Conservation (phyloP, 2,329 filamentous ascomycete genomes). For the Aureobasidium subglaciale region DNA sequence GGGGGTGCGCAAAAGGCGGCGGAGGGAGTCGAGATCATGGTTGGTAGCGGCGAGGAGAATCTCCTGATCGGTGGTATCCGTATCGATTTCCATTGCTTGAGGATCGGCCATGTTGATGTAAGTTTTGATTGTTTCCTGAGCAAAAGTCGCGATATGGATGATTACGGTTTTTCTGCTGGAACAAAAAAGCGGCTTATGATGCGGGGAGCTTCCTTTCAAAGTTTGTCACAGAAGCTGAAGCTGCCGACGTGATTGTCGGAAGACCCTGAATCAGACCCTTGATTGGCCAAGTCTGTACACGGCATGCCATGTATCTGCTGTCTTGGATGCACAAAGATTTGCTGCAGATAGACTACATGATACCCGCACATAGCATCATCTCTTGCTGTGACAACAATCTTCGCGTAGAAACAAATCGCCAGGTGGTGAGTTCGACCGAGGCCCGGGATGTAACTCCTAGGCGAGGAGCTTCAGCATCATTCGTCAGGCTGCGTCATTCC, state of each 20-base stretch:
- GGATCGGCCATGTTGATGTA: conserved; percentile 7
- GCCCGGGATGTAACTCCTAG: not conserved
- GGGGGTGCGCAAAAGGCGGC: conserved; percentile 55
- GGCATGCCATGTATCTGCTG: not conserved
- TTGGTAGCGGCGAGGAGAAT: conserved; percentile 60
- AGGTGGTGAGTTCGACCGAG: not conserved
- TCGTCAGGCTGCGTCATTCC: conserved; percentile 1
- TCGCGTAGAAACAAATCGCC: not conserved
- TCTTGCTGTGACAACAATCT: not conserved
- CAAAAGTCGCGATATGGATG: not conserved
- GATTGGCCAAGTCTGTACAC: conserved; percentile 6
- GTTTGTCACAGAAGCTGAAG: not conserved
- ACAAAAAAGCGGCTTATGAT: not conserved
- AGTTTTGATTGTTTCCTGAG: not conserved
- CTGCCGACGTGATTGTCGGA: not conserved
- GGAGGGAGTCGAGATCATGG: conserved; percentile 61
- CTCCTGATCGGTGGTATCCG: conserved; percentile 46
- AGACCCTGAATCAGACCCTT: not conserved
- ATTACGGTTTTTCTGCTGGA: not conserved
- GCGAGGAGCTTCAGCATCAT: not conserved
- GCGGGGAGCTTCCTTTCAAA: not conserved
- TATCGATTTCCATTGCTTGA: conserved; percentile 27
- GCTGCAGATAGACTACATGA: not conserved
- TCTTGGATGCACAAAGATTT: not conserved
- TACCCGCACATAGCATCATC: not conserved